phyloP scores from a whole-genome alignment of 2,329 filamentous ascomycete genomes.

The Tolypocladium pustulatum region DNA sequence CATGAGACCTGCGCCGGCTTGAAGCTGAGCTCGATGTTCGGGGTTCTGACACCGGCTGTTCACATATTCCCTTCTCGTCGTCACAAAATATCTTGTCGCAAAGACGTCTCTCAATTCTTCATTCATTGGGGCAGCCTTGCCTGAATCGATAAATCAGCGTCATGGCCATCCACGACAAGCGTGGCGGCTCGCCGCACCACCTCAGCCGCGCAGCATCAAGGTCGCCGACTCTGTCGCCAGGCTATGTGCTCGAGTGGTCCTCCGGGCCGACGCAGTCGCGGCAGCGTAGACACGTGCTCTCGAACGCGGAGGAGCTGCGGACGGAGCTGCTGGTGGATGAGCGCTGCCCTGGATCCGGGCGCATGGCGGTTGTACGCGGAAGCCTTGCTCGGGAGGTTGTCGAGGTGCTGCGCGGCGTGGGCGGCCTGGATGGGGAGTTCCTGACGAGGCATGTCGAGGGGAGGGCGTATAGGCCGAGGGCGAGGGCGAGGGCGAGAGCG shows the following conservation, averaged over 20 bases:
- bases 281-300: slow-evolving; percentile 4
- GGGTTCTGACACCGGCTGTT: too few relatives aligned
- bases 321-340: slow-evolving; percentile 5
- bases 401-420: neutral
- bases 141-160: neutral
- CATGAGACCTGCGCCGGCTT: neutral
- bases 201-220: neutral
- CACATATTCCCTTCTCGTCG: neutral
- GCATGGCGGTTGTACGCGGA: neutral
- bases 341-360: neutral
- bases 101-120: too few relatives aligned
- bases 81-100: neutral
- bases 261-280: slow-evolving; percentile 1
- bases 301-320: slow-evolving; percentile 5
- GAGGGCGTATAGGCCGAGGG: neutral
- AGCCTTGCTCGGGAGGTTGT: neutral
- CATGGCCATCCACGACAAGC: neutral
- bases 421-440: neutral
- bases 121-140: neutral
- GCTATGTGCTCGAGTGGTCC: slow-evolving; percentile 8
- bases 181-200: neutral
- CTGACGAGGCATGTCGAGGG: neutral
- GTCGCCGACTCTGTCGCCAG: slow-evolving; percentile 1
- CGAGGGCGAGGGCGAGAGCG: slow-evolving; percentile 2
- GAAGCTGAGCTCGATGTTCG: neutral